Base-by-base conservation (phyloP, 176 grass and related monocot genomes). In the Cenchrus americanus region DNA sequence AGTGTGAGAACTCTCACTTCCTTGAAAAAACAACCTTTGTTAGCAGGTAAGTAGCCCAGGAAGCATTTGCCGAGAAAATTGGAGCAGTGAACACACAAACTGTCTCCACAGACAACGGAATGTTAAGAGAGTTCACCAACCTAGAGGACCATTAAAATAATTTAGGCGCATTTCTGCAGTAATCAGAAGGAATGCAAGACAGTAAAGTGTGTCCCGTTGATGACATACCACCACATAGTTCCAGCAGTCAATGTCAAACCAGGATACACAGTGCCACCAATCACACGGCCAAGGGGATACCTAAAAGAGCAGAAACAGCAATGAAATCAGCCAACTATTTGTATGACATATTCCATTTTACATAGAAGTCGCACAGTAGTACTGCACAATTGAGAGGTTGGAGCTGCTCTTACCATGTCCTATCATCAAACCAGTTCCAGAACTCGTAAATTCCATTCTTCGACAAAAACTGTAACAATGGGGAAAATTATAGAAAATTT, bases 351-450 rank as follows among this genome's bases (percentile, higher is more conserved):
- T 70, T 76, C 69, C 21, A 70, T 34, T 76, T 41, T 44, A 21
- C 37, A 71, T 9, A 14, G 7, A 53, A 26, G 3, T 18, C 26
- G 0, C 24, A 46, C 19, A 21, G 18, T 37, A 37, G 34, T 34
- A 24, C 8, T 22, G 34, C 53, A 62, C 3, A 21, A 22, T 53
- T 64, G 15, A 41, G 7, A 47, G 32, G 14, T 41, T 22, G 27
- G 6, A 11, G 10, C 73, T 26, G 69, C 14, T 61, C 75, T 78
- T 92, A 96, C 96, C 96, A 99, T 66, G 97, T 99, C 79, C 97
- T 90, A 71, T 99, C 97, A 78, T 99, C 97, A 89, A 99, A 99
- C 97, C 97, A 99, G 78, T 99, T 99, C 97, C 93, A 99, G 77
- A 99, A 99, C 65, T 99, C 97, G 8, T 96, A 99, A 85, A 99